Evolutionary conservation across 2,329 filamentous ascomycete species (phyloP).

Genomic region (Fusarium drepaniforme): DNA sequence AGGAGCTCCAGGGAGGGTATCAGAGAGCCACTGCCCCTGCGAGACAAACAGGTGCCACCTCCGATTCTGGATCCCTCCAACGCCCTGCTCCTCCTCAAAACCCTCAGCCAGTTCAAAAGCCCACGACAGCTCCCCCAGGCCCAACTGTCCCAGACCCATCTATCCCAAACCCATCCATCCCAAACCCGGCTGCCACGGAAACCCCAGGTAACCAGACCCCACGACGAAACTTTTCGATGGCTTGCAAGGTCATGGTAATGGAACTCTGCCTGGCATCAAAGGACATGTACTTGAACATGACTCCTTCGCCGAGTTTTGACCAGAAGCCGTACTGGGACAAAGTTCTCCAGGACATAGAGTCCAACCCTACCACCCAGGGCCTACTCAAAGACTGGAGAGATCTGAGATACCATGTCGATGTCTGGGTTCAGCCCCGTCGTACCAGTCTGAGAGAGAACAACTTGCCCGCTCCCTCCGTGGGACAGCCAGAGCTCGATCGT

Average conservation of each 20-base stretch:
- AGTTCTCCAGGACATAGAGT: rapidly evolving
- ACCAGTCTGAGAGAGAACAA: conserved; percentile 1
- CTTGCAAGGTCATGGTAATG: background rate
- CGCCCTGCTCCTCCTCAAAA: background rate
- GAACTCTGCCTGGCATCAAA: background rate
- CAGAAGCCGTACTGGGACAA: conserved; percentile 16
- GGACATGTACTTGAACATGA: background rate
- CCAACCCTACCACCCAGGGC: rapidly evolving
- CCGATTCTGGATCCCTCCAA: background rate
- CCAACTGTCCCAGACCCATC: background rate
- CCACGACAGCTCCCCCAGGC: background rate
- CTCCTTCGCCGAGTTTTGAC: rapidly evolving
- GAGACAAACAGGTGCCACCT: background rate
- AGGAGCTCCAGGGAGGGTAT: background rate
- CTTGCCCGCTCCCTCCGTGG: background rate
- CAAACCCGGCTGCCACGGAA: background rate
- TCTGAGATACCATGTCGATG: background rate
- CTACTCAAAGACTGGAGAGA: conserved; percentile 2
- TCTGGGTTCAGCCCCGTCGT: conserved; percentile 19
- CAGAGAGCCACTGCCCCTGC: background rate
- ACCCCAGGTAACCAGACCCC: background rate
- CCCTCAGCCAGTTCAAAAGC: background rate
- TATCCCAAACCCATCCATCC: background rate
- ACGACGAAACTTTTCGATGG: rapidly evolving
- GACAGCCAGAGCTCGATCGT: conserved; percentile 7